Conservation (phyloP, 257 asterid genomes). For the Solanum medicagineum region DNA sequence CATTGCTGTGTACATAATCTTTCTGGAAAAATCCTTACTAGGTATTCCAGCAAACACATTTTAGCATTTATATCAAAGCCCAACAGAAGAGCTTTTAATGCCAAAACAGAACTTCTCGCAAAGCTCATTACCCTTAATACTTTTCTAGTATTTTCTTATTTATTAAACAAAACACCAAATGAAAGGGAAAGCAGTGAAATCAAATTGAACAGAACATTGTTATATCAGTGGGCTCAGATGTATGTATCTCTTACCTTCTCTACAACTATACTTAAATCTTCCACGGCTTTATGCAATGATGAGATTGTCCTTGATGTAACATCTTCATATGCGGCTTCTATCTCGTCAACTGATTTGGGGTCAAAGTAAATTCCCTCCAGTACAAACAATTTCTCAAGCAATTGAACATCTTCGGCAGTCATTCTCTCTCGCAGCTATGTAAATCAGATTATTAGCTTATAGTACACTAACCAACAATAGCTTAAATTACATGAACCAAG, state of each 20-base stretch:
- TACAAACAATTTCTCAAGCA: conserved; percentile 57
- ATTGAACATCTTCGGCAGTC: conserved; percentile 43
- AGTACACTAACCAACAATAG: background rate
- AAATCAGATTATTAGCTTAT: conserved; percentile 12
- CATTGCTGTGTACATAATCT: background rate
- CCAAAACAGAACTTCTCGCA: background rate
- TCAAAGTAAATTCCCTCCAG: conserved; percentile 61
- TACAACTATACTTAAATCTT: conserved; percentile 25
- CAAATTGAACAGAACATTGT: background rate
- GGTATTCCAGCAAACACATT: background rate
- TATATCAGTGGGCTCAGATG: background rate
- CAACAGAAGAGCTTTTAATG: background rate
- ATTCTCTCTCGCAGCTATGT: conserved; percentile 45
- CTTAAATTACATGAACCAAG: background rate
- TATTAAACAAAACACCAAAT: background rate
- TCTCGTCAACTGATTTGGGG: conserved; percentile 44
- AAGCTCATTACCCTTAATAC: background rate
- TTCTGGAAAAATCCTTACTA: background rate
- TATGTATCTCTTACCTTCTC: conserved; percentile 35
- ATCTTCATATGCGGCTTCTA: conserved; percentile 49
- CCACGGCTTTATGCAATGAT: conserved; percentile 37
- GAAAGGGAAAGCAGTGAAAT: background rate
- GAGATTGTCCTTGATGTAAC: conserved; percentile 49
- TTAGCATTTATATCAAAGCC: background rate
- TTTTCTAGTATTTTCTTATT: background rate